Conservation (phyloP, 2,329 filamentous ascomycete species). For the Scopulariopsis brevicaulis region DNA sequence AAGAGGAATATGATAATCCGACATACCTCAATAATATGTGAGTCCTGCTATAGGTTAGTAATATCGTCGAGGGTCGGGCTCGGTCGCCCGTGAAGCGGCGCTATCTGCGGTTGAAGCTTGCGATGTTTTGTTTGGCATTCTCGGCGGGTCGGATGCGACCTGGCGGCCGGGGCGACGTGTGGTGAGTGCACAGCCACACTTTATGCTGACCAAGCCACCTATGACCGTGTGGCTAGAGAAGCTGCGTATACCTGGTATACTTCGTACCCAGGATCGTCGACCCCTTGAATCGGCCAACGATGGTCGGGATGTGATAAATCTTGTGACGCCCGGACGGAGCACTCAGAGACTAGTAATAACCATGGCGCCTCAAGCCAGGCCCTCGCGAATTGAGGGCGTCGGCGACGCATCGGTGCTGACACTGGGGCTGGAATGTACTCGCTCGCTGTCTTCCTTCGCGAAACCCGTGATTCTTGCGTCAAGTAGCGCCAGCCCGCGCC, state of each 20-base stretch:
- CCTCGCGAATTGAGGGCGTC: neutral
- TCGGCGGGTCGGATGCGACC: neutral
- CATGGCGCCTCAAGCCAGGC: neutral
- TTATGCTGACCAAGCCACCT: neutral
- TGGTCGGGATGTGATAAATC: neutral
- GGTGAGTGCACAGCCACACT: neutral
- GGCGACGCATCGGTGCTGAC: neutral
- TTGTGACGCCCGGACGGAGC: too few species aligned
- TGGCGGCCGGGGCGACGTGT: neutral
- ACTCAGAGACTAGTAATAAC: neutral
- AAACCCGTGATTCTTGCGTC: neutral
- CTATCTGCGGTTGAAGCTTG: neutral
- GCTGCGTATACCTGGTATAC: neutral
- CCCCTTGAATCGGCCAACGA: neutral
- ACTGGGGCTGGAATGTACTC: neutral
- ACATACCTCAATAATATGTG: neutral
- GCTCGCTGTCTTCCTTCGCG: neutral
- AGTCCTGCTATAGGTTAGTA: constrained; percentile 19
- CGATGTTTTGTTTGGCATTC: neutral
- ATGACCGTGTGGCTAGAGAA: neutral
- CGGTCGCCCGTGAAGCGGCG: neutral
- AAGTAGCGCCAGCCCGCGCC: neutral
- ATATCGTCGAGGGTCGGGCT: constrained; percentile 6
- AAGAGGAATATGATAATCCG: neutral
- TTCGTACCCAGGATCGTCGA: neutral